Base-by-base conservation (phyloP, 1,284 basidiomycete genomes). In the Ceratobasidium sp. region DNA sequence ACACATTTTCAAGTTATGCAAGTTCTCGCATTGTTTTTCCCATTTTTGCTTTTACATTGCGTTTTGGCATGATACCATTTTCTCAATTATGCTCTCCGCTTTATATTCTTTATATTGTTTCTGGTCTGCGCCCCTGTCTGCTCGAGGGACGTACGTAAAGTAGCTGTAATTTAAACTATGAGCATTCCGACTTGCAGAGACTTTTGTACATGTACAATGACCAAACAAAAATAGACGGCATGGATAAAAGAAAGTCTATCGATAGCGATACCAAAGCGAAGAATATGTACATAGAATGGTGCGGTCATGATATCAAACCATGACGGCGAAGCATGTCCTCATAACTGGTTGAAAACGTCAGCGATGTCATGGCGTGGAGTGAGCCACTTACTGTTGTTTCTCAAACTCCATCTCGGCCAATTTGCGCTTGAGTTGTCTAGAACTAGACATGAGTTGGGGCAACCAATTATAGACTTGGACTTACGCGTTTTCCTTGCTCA, bases 401-500 rank as follows among this genome's bases (percentile, higher is more conserved):
- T 92, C 88, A 73, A 87, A 78, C 76, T 92, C 89, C 42, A 85
- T 77, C 77, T 93, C 90, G 57, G 86, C 85, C 65, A 94, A 76
- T 72, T 85, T 86, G 69, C 86, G 84, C 76, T 87, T 91, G 53
- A 94, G 79, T 76, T 86, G 83, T 49, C 91, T 93, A 74, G 34
- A 25, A 17, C 7, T 5, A 12, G 10, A 34, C 40, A n/a, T 40
- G 35, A 35, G 3, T n/a, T 42, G 6, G 27, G 40, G 27, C 31
- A 22, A 1, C 34, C 17, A 20, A 15, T n/a, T 3, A 32, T 17
- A n/a, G 15, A 6, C 7, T 13, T 56, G 62, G 1, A 82, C 90
- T 73, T 75, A 92, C 89, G 86, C 85, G 75, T 95, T 95, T 79
- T 94, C 92, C 73, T 86, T 85, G 49, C 83, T 81, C 20, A 92